phyloP scores from a whole-genome alignment of 345 rosid species.

The Brassica juncea region DNA sequence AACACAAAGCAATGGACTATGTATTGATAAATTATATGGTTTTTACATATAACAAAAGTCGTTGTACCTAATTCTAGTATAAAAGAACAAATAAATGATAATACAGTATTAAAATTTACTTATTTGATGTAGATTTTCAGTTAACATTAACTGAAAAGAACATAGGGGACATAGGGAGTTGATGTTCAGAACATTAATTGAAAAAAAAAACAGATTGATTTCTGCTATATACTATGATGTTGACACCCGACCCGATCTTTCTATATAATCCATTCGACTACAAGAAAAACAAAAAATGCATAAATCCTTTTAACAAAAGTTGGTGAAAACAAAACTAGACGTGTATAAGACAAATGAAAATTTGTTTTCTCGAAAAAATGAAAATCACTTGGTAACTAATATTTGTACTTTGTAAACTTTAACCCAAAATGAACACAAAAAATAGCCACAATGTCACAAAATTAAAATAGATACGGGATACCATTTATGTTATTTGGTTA shows the following conservation, averaged over 20 bases:
- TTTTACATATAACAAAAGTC: too few species aligned
- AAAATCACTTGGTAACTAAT: background rate
- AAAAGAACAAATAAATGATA: background rate
- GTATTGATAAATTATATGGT: too few species aligned
- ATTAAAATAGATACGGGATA: too few species aligned
- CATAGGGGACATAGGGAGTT: constrained; percentile 8
- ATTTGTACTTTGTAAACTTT: background rate
- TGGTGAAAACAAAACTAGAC: background rate
- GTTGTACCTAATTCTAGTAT: too few species aligned
- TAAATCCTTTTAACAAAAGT: background rate
- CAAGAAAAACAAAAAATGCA: too few species aligned
- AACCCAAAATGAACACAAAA: background rate
- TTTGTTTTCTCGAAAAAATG: background rate
- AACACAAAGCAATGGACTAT: too few species aligned
- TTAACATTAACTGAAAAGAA: background rate
- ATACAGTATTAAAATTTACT: background rate
- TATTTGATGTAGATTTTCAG: background rate
- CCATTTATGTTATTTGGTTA: background rate
- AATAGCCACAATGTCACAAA: background rate
- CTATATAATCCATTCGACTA: background rate
- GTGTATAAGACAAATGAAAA: background rate
- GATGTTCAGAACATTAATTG: constrained; percentile 3
- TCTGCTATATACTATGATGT: background rate
- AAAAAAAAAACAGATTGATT: constrained; percentile 15
- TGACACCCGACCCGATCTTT: background rate